These are phyloP conservation scores for Solanum habrochaites DNA, from an alignment of 257 asterid genomes.

Conservation along the genomic window DNA sequence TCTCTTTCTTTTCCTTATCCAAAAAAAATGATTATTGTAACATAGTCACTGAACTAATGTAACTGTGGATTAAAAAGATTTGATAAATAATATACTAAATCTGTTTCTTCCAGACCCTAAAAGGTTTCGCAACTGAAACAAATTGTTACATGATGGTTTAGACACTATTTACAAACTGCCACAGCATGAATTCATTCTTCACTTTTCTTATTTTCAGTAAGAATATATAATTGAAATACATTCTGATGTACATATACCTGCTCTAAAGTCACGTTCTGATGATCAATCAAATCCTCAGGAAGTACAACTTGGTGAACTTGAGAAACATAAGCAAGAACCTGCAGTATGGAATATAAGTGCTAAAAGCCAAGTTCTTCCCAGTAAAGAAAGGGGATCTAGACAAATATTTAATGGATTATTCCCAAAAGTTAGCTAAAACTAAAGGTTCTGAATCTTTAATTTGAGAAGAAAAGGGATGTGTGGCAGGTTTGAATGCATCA, in stretches of 20 bases:
- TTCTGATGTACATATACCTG: conserved; percentile 35
- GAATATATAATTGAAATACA: not conserved
- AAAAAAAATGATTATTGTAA: not conserved
- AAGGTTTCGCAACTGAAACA: not conserved
- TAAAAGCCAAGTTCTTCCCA: not conserved
- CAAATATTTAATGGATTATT: not conserved
- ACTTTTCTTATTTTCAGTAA: not conserved
- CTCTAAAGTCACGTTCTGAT: conserved; percentile 56
- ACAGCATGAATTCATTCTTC: not conserved
- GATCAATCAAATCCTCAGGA: conserved; percentile 67
- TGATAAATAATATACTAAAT: not conserved
- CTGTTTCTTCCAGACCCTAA: not conserved
- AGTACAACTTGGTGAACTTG: conserved; percentile 86
- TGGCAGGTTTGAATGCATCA: not conserved
- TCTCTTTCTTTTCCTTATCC: not conserved
- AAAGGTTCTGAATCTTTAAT: not conserved
- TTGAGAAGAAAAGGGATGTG: not conserved
- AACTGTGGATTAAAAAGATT: not conserved
- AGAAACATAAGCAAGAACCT: conserved; percentile 95
- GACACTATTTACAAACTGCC: not conserved
- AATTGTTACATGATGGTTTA: not conserved
- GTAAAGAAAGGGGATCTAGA: not conserved
- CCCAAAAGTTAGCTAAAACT: not conserved
- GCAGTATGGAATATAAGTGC: conserved; percentile 14
- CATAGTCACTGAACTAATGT: not conserved